Base-by-base conservation (phyloP, 2,329 filamentous ascomycete species). In the Aspergillus sp. region DNA sequence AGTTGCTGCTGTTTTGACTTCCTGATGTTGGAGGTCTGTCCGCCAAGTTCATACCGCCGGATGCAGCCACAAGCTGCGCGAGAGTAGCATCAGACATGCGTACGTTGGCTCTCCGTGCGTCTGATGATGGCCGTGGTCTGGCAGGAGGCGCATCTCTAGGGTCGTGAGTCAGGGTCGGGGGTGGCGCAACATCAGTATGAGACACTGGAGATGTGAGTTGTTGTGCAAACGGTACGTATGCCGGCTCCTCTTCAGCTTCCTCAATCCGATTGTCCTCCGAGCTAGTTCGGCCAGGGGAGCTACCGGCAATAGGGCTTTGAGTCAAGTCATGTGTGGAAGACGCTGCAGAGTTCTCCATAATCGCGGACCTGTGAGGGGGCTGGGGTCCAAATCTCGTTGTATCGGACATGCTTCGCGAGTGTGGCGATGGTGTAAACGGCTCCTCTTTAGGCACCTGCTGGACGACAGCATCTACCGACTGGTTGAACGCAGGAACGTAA, bases 11-110 rank as follows among this genome's bases (percentile, higher is more conserved):
- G 73, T 71, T 78, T 78, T 60, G 61, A 15, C 51, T 77, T 73
- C 57, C 74, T 68, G 55, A 74, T 71, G 55, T 74, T 71, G 54
- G 73, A 31, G 60, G 74, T 23, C 71, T 70, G 43, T 69, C 63
- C 59, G 70, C 53, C 65, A 70, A 69, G 47, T 77, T 70, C 49
- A 85, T 73, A 21, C 83, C 84, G 54, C 84, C 85, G 46, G 63
- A 89, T n/a, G 65, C 89, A 64, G 88, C 89, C 33, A 86, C 86
- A 70, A 98, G 81, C 70, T 97, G 91, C 45, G 87, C 83, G 46
- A 97, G 80, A 1, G 93, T 98, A 1, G 87, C 87, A 64, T 82
- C 84, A 25, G 95, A 96, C 72, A 98, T 87, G 21, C 91, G 88
- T 65, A 89, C 92, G 65, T 91, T 95, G 52, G 90, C 91, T 62